Conservation (phyloP, 1,284 basidiomycete genomes). For the Lignosus rhinocerotis region DNA sequence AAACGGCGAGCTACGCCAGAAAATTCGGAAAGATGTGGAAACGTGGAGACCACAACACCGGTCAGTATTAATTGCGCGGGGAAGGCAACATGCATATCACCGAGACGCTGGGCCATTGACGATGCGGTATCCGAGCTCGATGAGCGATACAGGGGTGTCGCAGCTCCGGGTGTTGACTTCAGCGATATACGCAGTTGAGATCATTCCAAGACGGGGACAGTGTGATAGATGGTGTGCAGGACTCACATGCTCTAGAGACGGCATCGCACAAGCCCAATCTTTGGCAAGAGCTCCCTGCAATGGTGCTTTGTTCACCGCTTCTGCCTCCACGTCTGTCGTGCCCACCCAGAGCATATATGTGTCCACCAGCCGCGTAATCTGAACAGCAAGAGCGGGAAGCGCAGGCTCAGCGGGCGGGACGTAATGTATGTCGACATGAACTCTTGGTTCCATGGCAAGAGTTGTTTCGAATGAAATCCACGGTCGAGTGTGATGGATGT, state of each 20-base stretch:
- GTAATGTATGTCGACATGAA: conserved; percentile 43
- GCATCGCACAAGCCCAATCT: conserved; percentile 89
- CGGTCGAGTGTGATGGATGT: no score
- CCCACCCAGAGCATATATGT: conserved; percentile 87
- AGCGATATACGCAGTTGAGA: not conserved
- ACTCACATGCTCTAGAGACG: conserved; percentile 45
- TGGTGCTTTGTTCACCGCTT: conserved; percentile 50
- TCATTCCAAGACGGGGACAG: not conserved
- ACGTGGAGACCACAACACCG: conserved; percentile 4
- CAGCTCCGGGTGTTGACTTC: conserved; percentile 46
- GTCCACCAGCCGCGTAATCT: conserved; percentile 67
- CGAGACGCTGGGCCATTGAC: conserved; percentile 77
- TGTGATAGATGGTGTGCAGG: conserved; percentile 1
- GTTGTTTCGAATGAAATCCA: not conserved
- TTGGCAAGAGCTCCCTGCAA: conserved; percentile 58
- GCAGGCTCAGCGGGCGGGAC: conserved; percentile 46
- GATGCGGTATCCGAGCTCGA: conserved; percentile 64
- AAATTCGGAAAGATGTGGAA: conserved; percentile 10
- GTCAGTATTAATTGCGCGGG: conserved; percentile 21
- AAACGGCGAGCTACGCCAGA: conserved; percentile 54
- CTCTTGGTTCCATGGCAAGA: not conserved
- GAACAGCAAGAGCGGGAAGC: conserved; percentile 64
- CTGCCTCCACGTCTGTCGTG: conserved; percentile 47
- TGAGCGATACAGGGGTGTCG: conserved; percentile 68
- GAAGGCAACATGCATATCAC: conserved; percentile 43